Percentiles rank a stretch among this genome's conserved stretches.
Conservation (phyloP, 1,284 basidiomycete genomes). For the Melampsora americana region DNA sequence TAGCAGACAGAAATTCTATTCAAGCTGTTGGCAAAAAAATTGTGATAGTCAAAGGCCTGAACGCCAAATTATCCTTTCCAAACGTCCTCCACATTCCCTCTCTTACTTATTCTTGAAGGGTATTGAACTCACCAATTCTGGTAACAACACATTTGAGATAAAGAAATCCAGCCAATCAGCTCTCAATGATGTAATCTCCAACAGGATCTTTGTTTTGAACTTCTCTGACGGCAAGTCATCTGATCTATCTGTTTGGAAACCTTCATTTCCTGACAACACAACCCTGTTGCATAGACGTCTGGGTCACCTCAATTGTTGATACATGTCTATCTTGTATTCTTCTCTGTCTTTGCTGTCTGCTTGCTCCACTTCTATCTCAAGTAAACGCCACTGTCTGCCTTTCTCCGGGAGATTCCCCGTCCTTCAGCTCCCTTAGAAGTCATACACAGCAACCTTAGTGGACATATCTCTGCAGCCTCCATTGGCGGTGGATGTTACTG, state of each 20-base stretch:
- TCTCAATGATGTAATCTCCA: background rate
- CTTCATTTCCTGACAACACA: background rate
- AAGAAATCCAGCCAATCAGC: background rate
- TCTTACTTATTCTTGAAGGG: background rate
- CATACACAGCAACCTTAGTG: background rate
- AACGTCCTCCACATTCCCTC: conserved; percentile 19
- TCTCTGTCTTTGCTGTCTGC: background rate
- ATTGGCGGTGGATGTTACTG: background rate
- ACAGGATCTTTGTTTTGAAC: background rate
- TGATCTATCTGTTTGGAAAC: background rate
- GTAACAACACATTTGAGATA: background rate
- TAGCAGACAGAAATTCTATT: background rate
- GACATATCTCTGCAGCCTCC: background rate
- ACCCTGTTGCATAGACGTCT: background rate
- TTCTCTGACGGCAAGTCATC: background rate
- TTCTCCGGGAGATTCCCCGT: background rate
- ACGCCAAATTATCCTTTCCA: background rate
- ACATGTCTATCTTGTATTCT: background rate
- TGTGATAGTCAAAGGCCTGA: background rate
- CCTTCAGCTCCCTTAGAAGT: background rate
- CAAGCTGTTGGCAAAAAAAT: background rate
- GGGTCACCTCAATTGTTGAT: background rate
- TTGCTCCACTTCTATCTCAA: background rate
- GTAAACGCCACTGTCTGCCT: conserved; percentile 1
- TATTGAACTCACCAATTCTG: background rate